Evolutionary conservation across 129 eudicot genomes (phyloP).

Genomic region (Dittrichia graveolens): DNA sequence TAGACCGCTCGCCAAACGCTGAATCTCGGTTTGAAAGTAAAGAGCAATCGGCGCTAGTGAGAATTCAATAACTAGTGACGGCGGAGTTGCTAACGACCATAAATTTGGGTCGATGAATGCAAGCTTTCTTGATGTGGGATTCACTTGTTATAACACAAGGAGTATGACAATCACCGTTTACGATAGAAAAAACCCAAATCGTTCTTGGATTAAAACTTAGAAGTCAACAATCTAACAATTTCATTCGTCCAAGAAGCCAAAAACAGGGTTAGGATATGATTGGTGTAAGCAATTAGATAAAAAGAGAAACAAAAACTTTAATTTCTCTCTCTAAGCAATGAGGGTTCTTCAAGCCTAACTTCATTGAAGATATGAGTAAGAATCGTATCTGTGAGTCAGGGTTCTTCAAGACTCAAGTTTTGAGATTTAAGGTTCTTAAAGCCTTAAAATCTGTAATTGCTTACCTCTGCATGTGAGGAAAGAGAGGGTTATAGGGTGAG

Average conservation of each 20-base stretch:
- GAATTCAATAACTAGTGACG: slow-evolving; percentile 13
- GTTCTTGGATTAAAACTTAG: slow-evolving; percentile 48
- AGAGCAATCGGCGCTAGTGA: slow-evolving; percentile 41
- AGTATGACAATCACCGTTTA: slow-evolving; percentile 33
- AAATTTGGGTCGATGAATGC: slow-evolving; percentile 39
- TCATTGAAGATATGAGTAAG: no score
- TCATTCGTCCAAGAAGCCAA: slow-evolving; percentile 48
- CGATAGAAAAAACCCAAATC: slow-evolving; percentile 41
- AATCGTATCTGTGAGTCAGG: no score
- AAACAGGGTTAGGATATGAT: slow-evolving; percentile 44
- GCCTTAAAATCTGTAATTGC: no score
- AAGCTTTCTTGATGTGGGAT: slow-evolving; percentile 60
- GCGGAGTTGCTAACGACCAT: slow-evolving; percentile 35
- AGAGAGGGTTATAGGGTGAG: no score
- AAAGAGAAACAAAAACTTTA: slow-evolving; percentile 62
- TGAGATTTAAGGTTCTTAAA: no score
- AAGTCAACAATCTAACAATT: slow-evolving; percentile 20
- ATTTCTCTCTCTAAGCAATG: slow-evolving; percentile 67
- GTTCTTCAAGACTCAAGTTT: no score
- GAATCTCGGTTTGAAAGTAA: slow-evolving; percentile 36
- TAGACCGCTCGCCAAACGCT: slow-evolving; percentile 40
- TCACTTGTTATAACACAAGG: slow-evolving; percentile 26
- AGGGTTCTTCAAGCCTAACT: no score
- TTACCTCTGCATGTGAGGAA: no score
- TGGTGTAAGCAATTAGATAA: slow-evolving; percentile 50